Evolutionary conservation across 148 eudicot genomes (phyloP), one percentile per base, ranked within the genome.

Genomic region (Chenopodium formosanum): DNA sequence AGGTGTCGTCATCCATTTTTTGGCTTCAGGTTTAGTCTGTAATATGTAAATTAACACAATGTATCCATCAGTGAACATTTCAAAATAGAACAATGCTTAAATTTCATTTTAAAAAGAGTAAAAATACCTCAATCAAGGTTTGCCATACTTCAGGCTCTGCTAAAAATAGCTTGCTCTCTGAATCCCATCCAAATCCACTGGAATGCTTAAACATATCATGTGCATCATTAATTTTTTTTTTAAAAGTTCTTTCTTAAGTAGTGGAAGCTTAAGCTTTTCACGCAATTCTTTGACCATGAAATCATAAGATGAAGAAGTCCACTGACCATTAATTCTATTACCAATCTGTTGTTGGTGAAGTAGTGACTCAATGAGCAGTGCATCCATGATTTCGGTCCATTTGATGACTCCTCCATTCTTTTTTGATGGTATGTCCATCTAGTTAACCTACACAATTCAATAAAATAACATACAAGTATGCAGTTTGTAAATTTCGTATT

Each of bases 171-270:
- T 47, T 74, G 16, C 31, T 50, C 25, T n/a, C 20, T 48, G 6
- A 2, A 74, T 47, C 19, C 60, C 77, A 74, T 5, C 77, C 77
- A 47, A 74, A 47, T 10, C 77, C 62, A 74, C 77, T 74, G 0
- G 62, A 22, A 74, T 50, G 50, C 34, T 50, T 74, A 29, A 74
- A 74, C 63, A 50, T 50, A 50, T 48, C 77, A 48, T 23, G 52
- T n/a, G 77, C 77, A 17, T 74, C 77, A 74, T 52, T 74, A 48
- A 74, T n/a, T n/a, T n/a, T n/a, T n/a, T n/a, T n/a, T n/a, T n/a
- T n/a, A n/a, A n/a, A n/a, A n/a, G n/a, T n/a, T n/a, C 75, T 27
- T 73, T 25, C 46, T 46, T 46, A 20, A 19, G 46, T 5, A 32
- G 34, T 34, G 58, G 75, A 5, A 19, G 19, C 1, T 19, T 14